These are phyloP conservation scores for Kuraishia capsulata DNA, from an alignment of 805 yeast genomes.

Conservation along the genomic window DNA sequence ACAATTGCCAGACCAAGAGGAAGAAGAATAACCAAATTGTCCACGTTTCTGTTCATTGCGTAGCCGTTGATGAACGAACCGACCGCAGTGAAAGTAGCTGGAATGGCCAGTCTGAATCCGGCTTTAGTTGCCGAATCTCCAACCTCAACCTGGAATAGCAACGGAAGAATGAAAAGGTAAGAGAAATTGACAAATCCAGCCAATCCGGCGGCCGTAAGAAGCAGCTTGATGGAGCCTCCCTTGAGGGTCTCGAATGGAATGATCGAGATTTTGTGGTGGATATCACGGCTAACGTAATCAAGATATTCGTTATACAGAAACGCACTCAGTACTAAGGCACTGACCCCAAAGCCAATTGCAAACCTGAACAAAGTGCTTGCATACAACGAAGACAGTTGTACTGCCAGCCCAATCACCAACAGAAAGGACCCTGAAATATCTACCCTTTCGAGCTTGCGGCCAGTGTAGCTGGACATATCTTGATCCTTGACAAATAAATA, in stretches of 20 bases:
- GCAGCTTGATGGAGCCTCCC: conserved; percentile 14
- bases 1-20: conserved; percentile 24
- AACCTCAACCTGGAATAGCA: conserved; percentile 30
- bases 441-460: conserved; percentile 13
- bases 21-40: conserved; percentile 18
- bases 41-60: conserved; percentile 22
- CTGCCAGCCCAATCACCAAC: conserved; percentile 22
- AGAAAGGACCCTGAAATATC: conserved; percentile 25
- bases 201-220: conserved; percentile 21
- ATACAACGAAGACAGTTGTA: conserved; percentile 19
- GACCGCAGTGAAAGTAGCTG: conserved; percentile 31
- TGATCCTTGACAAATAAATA: conserved; percentile 20
- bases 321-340: conserved; percentile 4
- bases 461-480: conserved; percentile 10
- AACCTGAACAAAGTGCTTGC: conserved; percentile 10
- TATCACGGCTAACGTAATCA: not conserved
- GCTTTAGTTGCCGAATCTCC: conserved; percentile 30
- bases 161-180: conserved; percentile 30
- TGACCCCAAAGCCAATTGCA: conserved; percentile 8
- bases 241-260: conserved; percentile 22
- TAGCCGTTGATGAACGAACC: conserved; percentile 31
- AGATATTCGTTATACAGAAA: conserved; percentile 12
- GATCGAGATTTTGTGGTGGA: conserved; percentile 21
- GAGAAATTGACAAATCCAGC: conserved; percentile 31
- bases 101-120: conserved; percentile 30